phyloP scores from a whole-genome alignment of 2,329 filamentous ascomycete species.

The Canariomyces notabilis region DNA sequence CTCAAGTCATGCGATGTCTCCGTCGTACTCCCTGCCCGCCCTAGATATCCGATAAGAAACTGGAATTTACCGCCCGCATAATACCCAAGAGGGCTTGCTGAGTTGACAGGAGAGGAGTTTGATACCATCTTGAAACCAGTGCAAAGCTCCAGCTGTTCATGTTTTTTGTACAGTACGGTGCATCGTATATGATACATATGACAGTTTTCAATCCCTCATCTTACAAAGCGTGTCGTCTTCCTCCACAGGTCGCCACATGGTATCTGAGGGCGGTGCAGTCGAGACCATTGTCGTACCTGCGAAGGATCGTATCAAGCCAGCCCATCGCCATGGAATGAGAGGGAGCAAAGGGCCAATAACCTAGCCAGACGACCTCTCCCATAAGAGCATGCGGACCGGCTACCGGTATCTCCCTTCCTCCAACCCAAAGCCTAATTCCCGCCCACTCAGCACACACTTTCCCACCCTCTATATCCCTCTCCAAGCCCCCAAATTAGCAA shows the following conservation, averaged over 20 bases:
- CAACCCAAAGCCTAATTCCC: no score
- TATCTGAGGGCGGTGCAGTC: no score
- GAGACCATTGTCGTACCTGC: no score
- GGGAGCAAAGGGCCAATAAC: not conserved
- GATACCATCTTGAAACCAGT: slow-evolving; percentile 50
- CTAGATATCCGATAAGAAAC: no score
- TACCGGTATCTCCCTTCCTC: not conserved
- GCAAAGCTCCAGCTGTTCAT: not conserved
- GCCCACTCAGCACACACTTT: not conserved
- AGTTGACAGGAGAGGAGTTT: no score
- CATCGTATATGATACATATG: slow-evolving; percentile 14
- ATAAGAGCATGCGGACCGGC: not conserved
- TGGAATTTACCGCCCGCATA: no score
- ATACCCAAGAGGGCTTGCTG: no score
- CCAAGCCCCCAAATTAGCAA: not conserved
- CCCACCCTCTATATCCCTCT: not conserved
- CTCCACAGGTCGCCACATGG: no score
- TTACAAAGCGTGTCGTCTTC: slow-evolving; percentile 6
- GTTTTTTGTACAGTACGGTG: slow-evolving; percentile 2
- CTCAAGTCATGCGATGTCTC: no score
- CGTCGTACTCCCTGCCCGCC: no score
- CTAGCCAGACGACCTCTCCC: not conserved
- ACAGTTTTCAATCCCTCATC: slow-evolving; percentile 4
- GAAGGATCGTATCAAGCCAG: no score
- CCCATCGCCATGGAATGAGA: not conserved